Base-by-base conservation (phyloP, 306 rosid species). In the Biancaea sappan region DNA sequence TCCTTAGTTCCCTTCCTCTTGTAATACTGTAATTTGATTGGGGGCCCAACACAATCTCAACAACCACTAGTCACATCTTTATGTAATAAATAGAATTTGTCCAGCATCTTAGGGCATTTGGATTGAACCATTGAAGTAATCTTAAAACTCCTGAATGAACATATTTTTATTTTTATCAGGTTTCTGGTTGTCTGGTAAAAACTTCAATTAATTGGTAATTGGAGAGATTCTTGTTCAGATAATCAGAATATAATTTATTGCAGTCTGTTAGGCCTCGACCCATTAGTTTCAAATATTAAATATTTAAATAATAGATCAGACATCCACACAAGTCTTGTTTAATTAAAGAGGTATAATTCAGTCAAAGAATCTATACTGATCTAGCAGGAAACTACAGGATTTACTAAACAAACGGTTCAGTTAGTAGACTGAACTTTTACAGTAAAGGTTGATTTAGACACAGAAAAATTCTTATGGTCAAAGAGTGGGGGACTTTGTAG, bases 331-430 rank as follows among this genome's bases (percentile, higher is more conserved):
- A 40, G 11, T 40, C 29, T 26, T 38, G 22, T 18, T 46, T 14
- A 43, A 21, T 31, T 43, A 26, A 53, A 53, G 25, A 52, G 32
- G 34, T 37, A 41, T 22, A 22, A 31, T 19, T 56, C 38, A 25
- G 57, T 28, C 66, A 67, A 67, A 66, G 10, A 13, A 25, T 31
- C 48, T 18, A 50, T 34, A 40, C 56, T 34, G 71, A 77, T n/a
- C 31, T 13, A 26, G 35, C 24, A 62, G 37, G 22, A 29, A 16
- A 56, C 24, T 37, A 57, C 10, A 43, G 3, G 66, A 54, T 66
- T 48, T 21, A 43, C 68, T 29, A 15, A 18, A 69, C 62, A 69
- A 38, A 26, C 41, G 24, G 60, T 71, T 71, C 61, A 64, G 3
- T 40, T 66, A 32, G 15, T 54, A 19, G 67, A 19, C n/a, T 52